Evolutionary conservation across 768 basidiomycete genomes (phyloP), one percentile per base, ranked within the genome.

Genomic region (Phlebiopsis flavidoalba): DNA sequence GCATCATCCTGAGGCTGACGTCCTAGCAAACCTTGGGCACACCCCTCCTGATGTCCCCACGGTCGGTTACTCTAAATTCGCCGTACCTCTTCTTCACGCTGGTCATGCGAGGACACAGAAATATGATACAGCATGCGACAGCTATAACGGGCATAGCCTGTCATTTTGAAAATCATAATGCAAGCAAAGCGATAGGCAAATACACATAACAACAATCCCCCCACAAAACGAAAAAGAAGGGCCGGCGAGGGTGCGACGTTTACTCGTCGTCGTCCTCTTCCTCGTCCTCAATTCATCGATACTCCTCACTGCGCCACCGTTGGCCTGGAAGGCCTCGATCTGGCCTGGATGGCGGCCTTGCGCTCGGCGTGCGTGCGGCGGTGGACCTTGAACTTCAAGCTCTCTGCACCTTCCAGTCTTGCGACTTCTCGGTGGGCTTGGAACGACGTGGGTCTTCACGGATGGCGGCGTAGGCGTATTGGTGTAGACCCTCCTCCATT

Each of bases 391-490:
- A 83, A 81, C 74, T 95, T 93, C 69, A 81, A 72, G 60, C 79
- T 76, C 75, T 97, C 96, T 35, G 88, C n/a, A n/a, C 80, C 73
- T 89, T 93, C 95, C 95, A 98, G 78, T 95, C 92, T 69, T 83
- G 83, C 46, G 87, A 76, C 80, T 98, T 97, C 63, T 95, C 91
- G 43, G 89, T 86, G 54, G 93, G 88, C 75, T 91, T 87, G 85
- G 95, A 95, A 21, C 77, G 75, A 31, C 26, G 26, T 51, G 97
- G 96, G 73, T 97, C 88, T 72, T 95, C 95, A 63, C 97, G 92
- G 75, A 98, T 99, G 64, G 94, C 92, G 58, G 92, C 89, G 77
- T 97, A 92, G 1, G 93, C 95, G 70, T 89, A 90, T 43, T 84
- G 83, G 80, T 91, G 98, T 63, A 99, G 88, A 73, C 98, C 97